Evolutionary conservation across 805 yeast genomes (phyloP), one percentile per base, ranked within the genome.

Genomic region (Candida germanica): DNA sequence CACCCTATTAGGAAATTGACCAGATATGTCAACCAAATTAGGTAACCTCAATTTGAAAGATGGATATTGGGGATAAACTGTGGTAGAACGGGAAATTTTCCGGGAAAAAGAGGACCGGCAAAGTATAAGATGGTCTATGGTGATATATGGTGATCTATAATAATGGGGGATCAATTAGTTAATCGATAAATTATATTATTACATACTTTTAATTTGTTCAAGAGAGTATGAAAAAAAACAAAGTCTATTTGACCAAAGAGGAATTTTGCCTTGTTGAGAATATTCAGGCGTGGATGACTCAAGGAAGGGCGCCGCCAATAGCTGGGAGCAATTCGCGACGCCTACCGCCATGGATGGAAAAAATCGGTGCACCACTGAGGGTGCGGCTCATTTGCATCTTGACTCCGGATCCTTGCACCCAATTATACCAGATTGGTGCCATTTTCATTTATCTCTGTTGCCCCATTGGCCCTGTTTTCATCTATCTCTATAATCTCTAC

Each of bases 1-100:
- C 34, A 34, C 56, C 53, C 36, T 46, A 52, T 42, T 52, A 52
- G 57, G 57, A 52, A 52, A 35, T 25, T 29, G 35, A 26, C 14
- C 22, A 36, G 34, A 36, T 36, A 29, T 26, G 33, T 27, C 34
- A 31, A 35, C 56, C 58, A 39, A 51, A 50, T 46, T 50, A 44
- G 59, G 58, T 51, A 51, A 52, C 49, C 46, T 31, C n/a, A n/a
- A n/a, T n/a, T n/a, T n/a, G n/a, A n/a, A n/a, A n/a, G n/a, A n/a
- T n/a, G n/a, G n/a, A n/a, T n/a, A n/a, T n/a, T n/a, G n/a, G n/a
- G n/a, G n/a, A n/a, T n/a, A n/a, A n/a, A n/a, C n/a, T n/a, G n/a
- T n/a, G n/a, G n/a, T n/a, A n/a, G n/a, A n/a, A n/a, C n/a, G n/a
- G n/a, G n/a, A n/a, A n/a, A n/a, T n/a, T n/a, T n/a, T n/a, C n/a